These are phyloP conservation scores for Malassezia pachydermatis DNA, from an alignment of 1,284 basidiomycete species.

Conservation along the genomic window DNA sequence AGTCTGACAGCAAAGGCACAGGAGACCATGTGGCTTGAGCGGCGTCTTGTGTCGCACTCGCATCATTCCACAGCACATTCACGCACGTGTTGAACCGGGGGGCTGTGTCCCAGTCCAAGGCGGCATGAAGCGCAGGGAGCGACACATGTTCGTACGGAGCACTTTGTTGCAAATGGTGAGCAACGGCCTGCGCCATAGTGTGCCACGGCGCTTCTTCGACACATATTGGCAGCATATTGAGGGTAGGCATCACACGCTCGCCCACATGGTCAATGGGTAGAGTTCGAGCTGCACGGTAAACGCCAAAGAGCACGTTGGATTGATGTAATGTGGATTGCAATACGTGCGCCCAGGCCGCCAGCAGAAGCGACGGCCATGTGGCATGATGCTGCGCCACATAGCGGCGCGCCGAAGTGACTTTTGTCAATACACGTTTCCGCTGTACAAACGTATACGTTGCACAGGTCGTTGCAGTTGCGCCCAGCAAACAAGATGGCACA, in stretches of 20 bases:
- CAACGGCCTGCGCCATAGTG: slow-evolving; percentile 11
- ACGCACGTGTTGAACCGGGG: slow-evolving; percentile 25
- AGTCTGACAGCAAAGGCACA: too few species aligned
- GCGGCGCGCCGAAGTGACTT: neutral
- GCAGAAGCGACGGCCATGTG: slow-evolving; percentile 16
- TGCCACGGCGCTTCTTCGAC: slow-evolving; percentile 1
- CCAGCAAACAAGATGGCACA: slow-evolving; percentile 10
- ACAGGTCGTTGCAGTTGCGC: neutral
- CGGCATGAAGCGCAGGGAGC: slow-evolving; percentile 19
- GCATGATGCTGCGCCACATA: neutral
- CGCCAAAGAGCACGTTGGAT: slow-evolving; percentile 20
- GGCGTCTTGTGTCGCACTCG: neutral
- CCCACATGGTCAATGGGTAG: slow-evolving; percentile 21
- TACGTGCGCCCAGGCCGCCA: slow-evolving; percentile 27
- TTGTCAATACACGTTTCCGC: neutral
- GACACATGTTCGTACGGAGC: slow-evolving; percentile 24
- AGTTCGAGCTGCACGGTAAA: slow-evolving; percentile 30
- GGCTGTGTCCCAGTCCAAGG: slow-evolving; percentile 11
- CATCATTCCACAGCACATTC: slow-evolving; percentile 19
- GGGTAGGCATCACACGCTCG: slow-evolving; percentile 22
- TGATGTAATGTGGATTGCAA: slow-evolving; percentile 9
- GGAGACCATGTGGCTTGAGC: neutral
- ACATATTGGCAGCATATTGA: slow-evolving; percentile 31
- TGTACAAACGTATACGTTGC: slow-evolving; percentile 8
- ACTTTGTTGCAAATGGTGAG: slow-evolving; percentile 10